Base-by-base conservation (phyloP, 2,329 filamentous ascomycete genomes). In the Bipolaris oryzae region DNA sequence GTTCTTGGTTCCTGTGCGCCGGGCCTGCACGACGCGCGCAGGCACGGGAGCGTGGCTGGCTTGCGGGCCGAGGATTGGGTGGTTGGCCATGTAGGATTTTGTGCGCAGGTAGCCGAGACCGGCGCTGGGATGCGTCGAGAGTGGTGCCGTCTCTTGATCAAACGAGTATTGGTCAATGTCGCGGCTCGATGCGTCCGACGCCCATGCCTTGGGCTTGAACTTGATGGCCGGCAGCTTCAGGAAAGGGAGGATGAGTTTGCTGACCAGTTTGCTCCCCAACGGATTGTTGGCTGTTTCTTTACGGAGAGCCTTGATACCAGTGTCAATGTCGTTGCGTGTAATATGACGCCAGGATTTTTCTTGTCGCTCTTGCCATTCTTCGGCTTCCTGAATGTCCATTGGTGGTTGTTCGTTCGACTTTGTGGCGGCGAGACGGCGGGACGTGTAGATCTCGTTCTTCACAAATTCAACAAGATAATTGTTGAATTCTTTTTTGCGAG, bases 71-170 rank as follows among this genome's bases (percentile, higher is more conserved):
- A 83, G 82, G 28, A 82, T 70, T 2, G 86, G 84, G 68, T 88
- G 85, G 67, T 88, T 89, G 63, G 81, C 76, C 42, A 85, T 74
- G 66, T 82, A 77, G 20, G 83, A 77, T 52, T 80, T 78, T 11
- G 83, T 84, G 46, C 84, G 81, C 3, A 84, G 76, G 69, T 89
- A 89, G 13, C 84, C 83, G 5, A 89, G 77, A 60, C 87, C 87
- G 4, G 84, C 87, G 3, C 84, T 87, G 2, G 87, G 87, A 72
- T 89, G 87, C 7, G 87, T 89, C 55, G 81, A 82, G 1, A 85
- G 84, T 58, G 78, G 59, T 61, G 73, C 60, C 64, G 69, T 71
- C 68, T 81, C 66, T 39, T 68, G 62, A 57, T 69, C 64, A 56
- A 74, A 73, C n/a, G 55, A 55, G 53, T 64, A 67, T 20, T 64